Evolutionary conservation across 2,329 filamentous ascomycete species (phyloP), one percentile per base, ranked within the genome.

Genomic region (Chaetomium globosum): DNA sequence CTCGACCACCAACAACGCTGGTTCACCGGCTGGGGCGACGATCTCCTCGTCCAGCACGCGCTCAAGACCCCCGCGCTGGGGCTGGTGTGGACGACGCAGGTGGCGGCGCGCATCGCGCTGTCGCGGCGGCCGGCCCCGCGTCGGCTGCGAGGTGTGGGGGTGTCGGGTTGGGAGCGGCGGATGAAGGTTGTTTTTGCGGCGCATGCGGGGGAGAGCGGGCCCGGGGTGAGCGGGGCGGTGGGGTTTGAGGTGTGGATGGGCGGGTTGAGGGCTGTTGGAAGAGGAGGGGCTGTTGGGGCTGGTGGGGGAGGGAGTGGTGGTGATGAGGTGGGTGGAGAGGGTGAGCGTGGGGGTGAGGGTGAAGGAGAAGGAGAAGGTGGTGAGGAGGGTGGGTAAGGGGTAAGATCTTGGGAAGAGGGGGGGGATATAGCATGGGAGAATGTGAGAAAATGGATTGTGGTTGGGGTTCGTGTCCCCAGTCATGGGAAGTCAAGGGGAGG

Each of bases 1-100:
- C 85, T 97, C 9, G 89, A 96, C 71, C 91, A 97, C 77, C 94
- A 98, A 77, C 92, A 97, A 76, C 86, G 91, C 52, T 97, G 93
- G 86, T 96, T 97, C 78, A 96, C 93, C 4, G 93, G 95, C 68
- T 97, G 95, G 94, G 93, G 94, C 26, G 91, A 96, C 75, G 82
- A 87, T 63, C 54, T 31, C 30, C 51, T 23, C 75, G 80, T 57
- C 77, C 79, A 49, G 8, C 33, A 26, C 26, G 1, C 55, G 2
- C 78, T 89, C 63, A 98, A 97, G 78, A 97, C 91, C 0, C 94
- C 94, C 0, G 91, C 91, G 7, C 79, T 98, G 28, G 94, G 94
- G 0, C 82, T 97, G 8, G 89, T 96, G 12, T 98, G 94, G 94
- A 88, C 92, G 2, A 94, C 93, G 33, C 93, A 97, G 79, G 87